These are phyloP conservation scores for Blastomyces percursus DNA, from an alignment of 2,329 filamentous ascomycete genomes.

Conservation along the genomic window DNA sequence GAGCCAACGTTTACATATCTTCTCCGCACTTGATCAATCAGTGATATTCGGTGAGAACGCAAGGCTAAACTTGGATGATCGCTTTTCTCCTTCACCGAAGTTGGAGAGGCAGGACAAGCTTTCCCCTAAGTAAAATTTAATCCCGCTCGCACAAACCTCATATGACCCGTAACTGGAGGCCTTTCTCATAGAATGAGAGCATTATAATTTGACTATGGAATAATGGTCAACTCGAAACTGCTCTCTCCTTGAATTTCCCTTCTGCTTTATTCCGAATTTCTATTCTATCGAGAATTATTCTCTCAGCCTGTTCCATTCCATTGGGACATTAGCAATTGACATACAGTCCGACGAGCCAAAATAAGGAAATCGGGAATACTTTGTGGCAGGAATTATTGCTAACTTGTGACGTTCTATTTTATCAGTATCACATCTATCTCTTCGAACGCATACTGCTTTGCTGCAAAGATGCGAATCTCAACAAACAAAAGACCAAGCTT, in stretches of 20 bases:
- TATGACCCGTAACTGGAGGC: background rate
- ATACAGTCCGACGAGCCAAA: background rate
- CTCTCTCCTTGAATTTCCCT: background rate
- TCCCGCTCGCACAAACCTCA: background rate
- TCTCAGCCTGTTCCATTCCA: background rate
- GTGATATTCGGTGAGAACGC: background rate
- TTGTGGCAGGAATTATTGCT: constrained; percentile 1
- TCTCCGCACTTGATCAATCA: background rate
- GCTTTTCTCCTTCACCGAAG: background rate
- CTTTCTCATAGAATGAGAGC: background rate
- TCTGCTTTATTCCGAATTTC: background rate
- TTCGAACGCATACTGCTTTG: constrained; percentile 93
- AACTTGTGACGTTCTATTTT: background rate
- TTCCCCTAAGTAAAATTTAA: background rate
- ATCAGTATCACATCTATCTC: constrained; percentile 89
- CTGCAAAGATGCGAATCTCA: constrained; percentile 86
- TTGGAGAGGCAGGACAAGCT: background rate
- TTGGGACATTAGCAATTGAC: background rate
- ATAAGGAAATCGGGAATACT: background rate
- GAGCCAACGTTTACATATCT: background rate
- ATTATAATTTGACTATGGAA: background rate
- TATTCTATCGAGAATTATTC: background rate
- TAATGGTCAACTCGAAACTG: background rate
- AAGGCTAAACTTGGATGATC: constrained; percentile 2
- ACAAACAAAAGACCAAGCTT: constrained; percentile 61